Percentiles rank a stretch among this genome's conserved stretches.
Evolutionary conservation across 108 stramenopile genomes (phyloP).

Genomic region (Schizochytrium sp.): DNA sequence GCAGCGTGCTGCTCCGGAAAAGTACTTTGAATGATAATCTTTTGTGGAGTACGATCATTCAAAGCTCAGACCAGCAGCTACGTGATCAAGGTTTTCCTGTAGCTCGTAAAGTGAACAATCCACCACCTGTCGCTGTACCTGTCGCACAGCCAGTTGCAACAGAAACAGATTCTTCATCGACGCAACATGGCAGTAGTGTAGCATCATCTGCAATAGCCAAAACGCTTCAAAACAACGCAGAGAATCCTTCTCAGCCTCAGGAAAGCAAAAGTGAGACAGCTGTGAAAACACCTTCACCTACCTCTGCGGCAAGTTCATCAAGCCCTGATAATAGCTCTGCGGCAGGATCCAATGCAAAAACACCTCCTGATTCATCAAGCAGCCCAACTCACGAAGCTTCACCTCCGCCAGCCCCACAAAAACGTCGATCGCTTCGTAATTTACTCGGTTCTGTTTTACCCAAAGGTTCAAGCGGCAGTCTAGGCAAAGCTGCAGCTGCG

Average conservation of each 20-base stretch:
- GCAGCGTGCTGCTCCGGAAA: neutral
- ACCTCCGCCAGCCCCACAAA: neutral
- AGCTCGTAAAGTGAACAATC: neutral
- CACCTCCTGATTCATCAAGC: constrained; percentile 1
- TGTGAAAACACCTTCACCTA: too few species aligned
- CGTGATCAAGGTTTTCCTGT: constrained; percentile 50
- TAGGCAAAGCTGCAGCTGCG: too few species aligned
- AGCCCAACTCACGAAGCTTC: neutral
- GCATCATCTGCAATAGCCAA: too few species aligned
- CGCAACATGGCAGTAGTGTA: too few species aligned
- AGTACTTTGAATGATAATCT: constrained; percentile 7
- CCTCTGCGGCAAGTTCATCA: neutral
- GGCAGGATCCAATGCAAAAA: neutral
- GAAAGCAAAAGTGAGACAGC: too few species aligned
- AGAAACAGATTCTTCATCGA: too few species aligned
- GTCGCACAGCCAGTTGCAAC: too few species aligned
- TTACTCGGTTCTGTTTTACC: constrained; percentile 19
- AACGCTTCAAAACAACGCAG: too few species aligned
- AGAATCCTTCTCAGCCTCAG: too few species aligned
- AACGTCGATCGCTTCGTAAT: constrained; percentile 29
- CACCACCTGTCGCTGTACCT: neutral
- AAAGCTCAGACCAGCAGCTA: constrained; percentile 34
- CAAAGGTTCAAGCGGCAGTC: neutral
- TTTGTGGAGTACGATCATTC: constrained; percentile 32
- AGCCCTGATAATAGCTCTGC: neutral